These are phyloP conservation scores for Staphylotrichum longicolle DNA, from an alignment of 495 filamentous ascomycete species.

Conservation along the genomic window DNA sequence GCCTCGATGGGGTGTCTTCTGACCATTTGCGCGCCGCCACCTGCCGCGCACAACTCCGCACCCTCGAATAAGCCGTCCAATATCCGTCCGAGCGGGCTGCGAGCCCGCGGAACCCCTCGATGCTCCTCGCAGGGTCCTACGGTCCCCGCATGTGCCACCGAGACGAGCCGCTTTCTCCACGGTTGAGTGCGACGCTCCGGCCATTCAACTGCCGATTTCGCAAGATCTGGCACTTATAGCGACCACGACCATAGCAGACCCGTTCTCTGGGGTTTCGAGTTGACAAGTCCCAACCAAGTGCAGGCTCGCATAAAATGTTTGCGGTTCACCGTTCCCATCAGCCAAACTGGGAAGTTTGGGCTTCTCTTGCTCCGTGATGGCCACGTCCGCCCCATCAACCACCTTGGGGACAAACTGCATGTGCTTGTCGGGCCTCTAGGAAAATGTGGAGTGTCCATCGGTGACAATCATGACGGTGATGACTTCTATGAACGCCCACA, in stretches of 20 bases:
- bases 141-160: not conserved
- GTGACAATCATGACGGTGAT: too few relatives aligned
- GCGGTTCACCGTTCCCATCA: too few relatives aligned
- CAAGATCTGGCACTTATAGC: not conserved
- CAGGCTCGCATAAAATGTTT: not conserved
- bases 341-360: too few relatives aligned
- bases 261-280: not conserved
- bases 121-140: not conserved
- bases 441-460: too few relatives aligned
- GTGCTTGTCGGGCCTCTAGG: too few relatives aligned
- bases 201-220: not conserved
- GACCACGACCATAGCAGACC: not conserved
- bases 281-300: not conserved
- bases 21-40: not conserved
- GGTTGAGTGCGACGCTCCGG: not conserved
- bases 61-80: too few relatives aligned
- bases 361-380: too few relatives aligned
- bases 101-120: too few relatives aligned
- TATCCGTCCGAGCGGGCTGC: too few relatives aligned
- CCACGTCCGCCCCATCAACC: too few relatives aligned
- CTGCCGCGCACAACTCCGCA: not conserved
- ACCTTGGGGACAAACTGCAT: too few relatives aligned
- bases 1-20: not conserved
- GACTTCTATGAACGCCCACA: too few relatives aligned
- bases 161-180: not conserved